phyloP scores from a whole-genome alignment of 805 yeast species.

The Starmerella stigmatis region DNA sequence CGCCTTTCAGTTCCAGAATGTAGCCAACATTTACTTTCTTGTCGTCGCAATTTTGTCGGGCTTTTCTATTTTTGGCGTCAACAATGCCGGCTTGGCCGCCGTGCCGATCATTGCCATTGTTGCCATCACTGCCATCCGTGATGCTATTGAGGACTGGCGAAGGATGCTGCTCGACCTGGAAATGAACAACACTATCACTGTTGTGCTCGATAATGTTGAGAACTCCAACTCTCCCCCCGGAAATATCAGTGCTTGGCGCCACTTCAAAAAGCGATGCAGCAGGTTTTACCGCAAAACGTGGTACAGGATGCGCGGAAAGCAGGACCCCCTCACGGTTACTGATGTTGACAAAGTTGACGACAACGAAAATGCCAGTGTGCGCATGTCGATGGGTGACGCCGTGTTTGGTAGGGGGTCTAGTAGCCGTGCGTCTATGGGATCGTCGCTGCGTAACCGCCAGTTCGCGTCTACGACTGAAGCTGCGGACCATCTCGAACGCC shows the following conservation, averaged over 20 bases:
- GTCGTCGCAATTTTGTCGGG: constrained; percentile 66
- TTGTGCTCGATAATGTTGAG: constrained; percentile 41
- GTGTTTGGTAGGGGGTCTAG: not conserved
- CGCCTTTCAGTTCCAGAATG: constrained; percentile 66
- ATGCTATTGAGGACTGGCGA: constrained; percentile 67
- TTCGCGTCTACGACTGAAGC: not conserved
- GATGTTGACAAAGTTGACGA: constrained; percentile 28
- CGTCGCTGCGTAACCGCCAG: not conserved
- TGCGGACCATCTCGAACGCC: constrained; percentile 1
- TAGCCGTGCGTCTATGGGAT: not conserved
- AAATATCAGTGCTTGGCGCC: constrained; percentile 53
- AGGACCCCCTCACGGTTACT: constrained; percentile 21
- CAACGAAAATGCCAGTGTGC: constrained; percentile 10
- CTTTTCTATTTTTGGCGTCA: constrained; percentile 63
- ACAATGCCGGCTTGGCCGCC: constrained; percentile 61
- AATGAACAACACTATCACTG: constrained; percentile 55
- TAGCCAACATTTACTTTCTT: constrained; percentile 84
- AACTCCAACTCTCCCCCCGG: constrained; percentile 51
- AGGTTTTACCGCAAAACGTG: constrained; percentile 15
- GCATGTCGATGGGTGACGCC: constrained; percentile 3
- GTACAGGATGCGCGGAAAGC: constrained; percentile 13
- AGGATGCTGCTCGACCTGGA: constrained; percentile 56
- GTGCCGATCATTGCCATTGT: constrained; percentile 77
- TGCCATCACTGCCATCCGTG: constrained; percentile 60
- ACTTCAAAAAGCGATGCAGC: constrained; percentile 46